Base-by-base conservation (phyloP, 2,329 filamentous ascomycete genomes). In the Paracoccidioides brasiliensis region DNA sequence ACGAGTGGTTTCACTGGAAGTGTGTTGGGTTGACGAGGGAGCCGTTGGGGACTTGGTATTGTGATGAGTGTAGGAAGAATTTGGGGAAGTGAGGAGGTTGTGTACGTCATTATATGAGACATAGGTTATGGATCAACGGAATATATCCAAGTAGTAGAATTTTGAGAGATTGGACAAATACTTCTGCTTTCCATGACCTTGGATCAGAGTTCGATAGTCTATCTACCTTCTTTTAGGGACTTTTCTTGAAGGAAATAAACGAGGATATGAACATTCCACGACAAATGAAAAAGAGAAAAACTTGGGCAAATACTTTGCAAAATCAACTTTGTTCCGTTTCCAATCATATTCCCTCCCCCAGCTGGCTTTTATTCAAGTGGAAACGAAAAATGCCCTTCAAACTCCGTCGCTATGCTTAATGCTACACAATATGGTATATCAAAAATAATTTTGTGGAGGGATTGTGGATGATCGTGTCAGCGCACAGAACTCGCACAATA, bases 1-100 rank as follows among this genome's bases (percentile, higher is more conserved):
- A 80, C 59, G 81, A 85, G 65, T 85, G 82, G 82, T 85, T 85
- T 67, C 82, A 85, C 72, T 76, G 83, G 67, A 79, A 76, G 43
- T 85, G 82, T 62, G 80, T 83, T 53, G 79, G 80, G 22, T 70
- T 85, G 63, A 80, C 76, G 45, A 77, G 78, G 61, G 78, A 81
- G 61, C 82, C 82, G 0, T 73, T 74, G 50, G 78, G 79, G 57
- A 78, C 76, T 51, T 81, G 78, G 78, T 80, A 74, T 65, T 81
- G 78, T 66, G 73, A 74, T 45, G 75, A 78, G 59, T 81, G 78
- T 64, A 64, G 71, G 57, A 69, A 67, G 54, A 73, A 65, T 48
- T 61, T 73, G 55, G 68, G 67, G 28, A 70, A 70, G 58, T 72
- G 30, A 58, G 38, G 12, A 41, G 7, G 30, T 30, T 50, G 7